Evolutionary conservation across 441 rosid species (phyloP), one percentile per base, ranked within the genome.

Genomic region (Eruca vesicaria): DNA sequence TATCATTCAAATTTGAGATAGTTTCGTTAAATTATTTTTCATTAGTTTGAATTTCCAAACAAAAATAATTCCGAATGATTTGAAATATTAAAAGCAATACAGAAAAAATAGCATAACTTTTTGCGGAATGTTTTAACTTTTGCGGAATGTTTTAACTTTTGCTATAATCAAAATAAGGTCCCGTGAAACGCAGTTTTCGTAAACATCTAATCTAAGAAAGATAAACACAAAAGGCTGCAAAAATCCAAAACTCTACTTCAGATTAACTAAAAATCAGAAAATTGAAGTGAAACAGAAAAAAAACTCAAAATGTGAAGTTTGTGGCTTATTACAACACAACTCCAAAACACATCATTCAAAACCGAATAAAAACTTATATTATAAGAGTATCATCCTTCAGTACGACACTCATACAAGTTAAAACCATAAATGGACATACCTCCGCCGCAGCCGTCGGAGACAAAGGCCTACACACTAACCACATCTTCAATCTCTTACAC

Each of bases 401-500:
- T n/a, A 67, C 38, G 20, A 67, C 56, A 60, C 61, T 15, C 43
- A 64, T 64, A 14, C 66, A 63, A 63, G 45, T 63, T n/a, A 41
- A 10, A 21, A 56, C 36, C 41, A 14, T 18, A 71, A 38, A 70
- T 71, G 76, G 68, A 66, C 63, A 68, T 55, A 5, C 66, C 81
- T 38, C 68, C 71, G 9, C 69, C 64, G 7, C 69, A 84, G 2
- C 75, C 81, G 45, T 80, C 78, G 16, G 73, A 79, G 18, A 68
- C 68, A 45, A 79, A 75, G 64, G 78, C 87, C 18, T 87, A 92
- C 77, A 82, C 77, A 65, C 71, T 94, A 71, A 85, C 87, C 31
- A 93, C 97, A 50, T 82, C 90, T 8, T 85, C 93, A 20, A 59
- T 92, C 84, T 86, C 91, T 52, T 90, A 91, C 76, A 56, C 75